These are phyloP conservation scores for Aspergillus fischeri DNA, from an alignment of 2,329 filamentous ascomycete species.

Conservation along the genomic window DNA sequence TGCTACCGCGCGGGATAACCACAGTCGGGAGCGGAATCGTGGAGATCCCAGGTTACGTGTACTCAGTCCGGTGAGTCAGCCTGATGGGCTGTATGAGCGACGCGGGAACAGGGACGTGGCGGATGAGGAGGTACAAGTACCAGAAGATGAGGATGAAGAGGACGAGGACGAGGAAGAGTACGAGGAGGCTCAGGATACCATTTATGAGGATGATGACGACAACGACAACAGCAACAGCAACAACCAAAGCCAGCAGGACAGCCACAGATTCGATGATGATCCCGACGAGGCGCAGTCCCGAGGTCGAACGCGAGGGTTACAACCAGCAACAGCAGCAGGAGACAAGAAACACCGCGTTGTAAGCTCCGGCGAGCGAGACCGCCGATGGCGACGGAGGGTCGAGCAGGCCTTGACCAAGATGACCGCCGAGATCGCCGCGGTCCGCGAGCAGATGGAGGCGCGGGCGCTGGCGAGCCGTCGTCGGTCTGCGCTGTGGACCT, in stretches of 20 bases:
- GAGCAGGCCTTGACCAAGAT: slow-evolving; percentile 83
- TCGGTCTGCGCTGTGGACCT: slow-evolving; percentile 62
- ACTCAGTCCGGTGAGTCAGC: slow-evolving; percentile 80
- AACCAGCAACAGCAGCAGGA: slow-evolving; percentile 2
- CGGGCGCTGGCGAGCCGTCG: slow-evolving; percentile 67
- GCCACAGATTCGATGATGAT: slow-evolving; percentile 2
- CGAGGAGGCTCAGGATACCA: slow-evolving; percentile 32
- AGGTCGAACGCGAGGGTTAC: slow-evolving; percentile 10
- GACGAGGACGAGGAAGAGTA: slow-evolving; percentile 37
- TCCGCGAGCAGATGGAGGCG: slow-evolving; percentile 83
- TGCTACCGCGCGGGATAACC: slow-evolving; percentile 40
- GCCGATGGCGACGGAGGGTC: slow-evolving; percentile 74
- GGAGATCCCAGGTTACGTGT: slow-evolving; percentile 59
- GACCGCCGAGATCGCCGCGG: slow-evolving; percentile 85
- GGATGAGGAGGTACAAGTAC: slow-evolving; percentile 26
- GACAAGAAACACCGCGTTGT: slow-evolving; percentile 4
- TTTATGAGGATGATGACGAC: slow-evolving; percentile 25
- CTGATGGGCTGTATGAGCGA: slow-evolving; percentile 56
- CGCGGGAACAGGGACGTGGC: slow-evolving; percentile 38
- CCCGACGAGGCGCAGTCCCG: slow-evolving; percentile 1
- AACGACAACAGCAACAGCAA: slow-evolving; percentile 5
- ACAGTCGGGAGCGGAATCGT: slow-evolving; percentile 28
- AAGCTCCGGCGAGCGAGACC: slow-evolving; percentile 30
- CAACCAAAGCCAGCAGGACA: slow-evolving; percentile 1
- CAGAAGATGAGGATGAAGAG: slow-evolving; percentile 17